Evolutionary conservation across 805 yeast genomes (phyloP).

Genomic region (Candida cerambycidarum): DNA sequence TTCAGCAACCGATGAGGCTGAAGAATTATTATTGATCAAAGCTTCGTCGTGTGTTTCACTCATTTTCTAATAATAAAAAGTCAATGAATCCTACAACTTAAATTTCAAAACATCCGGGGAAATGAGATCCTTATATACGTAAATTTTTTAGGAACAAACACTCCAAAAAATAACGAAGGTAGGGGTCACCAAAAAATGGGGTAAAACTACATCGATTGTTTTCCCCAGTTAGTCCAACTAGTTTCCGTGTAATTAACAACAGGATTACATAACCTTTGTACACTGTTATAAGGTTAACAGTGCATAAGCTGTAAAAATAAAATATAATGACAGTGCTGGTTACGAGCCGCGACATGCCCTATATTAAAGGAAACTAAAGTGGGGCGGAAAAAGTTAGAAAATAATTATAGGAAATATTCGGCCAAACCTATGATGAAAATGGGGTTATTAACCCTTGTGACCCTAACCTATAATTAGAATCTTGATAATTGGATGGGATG

Average conservation of each 20-base stretch:
- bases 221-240: too few species aligned
- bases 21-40: constrained; percentile 4
- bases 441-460: background rate
- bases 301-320: too few species aligned
- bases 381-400: constrained; percentile 2
- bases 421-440: background rate
- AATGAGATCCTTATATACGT: background rate
- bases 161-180: background rate
- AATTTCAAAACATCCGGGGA: background rate
- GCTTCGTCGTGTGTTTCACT: constrained; percentile 6
- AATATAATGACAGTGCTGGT: background rate
- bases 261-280: constrained; percentile 4
- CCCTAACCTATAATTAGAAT: too few species aligned
- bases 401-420: constrained; percentile 3
- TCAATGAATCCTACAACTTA: background rate
- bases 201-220: constrained; percentile 3
- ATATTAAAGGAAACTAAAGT: background rate
- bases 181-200: constrained; percentile 5
- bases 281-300: too few species aligned
- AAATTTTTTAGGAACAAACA: background rate
- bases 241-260: background rate
- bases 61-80: background rate
- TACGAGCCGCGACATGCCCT: constrained; percentile 3
- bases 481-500: too few species aligned
- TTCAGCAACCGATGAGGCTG: constrained; percentile 13